phyloP scores from a whole-genome alignment of 2,329 filamentous ascomycete genomes.

The Elsinoe necatrix region DNA sequence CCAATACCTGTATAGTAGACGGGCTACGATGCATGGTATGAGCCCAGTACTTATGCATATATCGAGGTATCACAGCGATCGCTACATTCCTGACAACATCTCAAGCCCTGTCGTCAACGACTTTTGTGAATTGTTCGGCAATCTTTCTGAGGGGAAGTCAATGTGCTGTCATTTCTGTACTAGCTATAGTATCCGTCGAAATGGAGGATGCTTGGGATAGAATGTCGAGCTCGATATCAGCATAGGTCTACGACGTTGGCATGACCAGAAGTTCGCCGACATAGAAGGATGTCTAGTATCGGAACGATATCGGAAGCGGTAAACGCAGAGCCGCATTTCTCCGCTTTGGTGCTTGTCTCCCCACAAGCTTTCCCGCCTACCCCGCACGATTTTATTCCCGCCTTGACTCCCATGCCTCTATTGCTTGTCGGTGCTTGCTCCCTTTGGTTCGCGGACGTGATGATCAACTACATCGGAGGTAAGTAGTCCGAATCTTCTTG shows the following conservation, averaged over 20 bases:
- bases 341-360: background rate
- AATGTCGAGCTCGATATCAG: too few relatives aligned
- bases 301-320: slow-evolving; percentile 2
- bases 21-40: too few relatives aligned
- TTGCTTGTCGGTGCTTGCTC: background rate
- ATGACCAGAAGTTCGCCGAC: too few relatives aligned
- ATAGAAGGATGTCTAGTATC: background rate
- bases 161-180: too few relatives aligned
- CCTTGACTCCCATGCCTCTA: background rate
- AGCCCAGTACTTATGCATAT: too few relatives aligned
- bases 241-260: too few relatives aligned
- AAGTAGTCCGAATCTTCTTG: background rate
- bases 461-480: slow-evolving; percentile 9
- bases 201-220: too few relatives aligned
- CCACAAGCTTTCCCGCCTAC: slow-evolving; percentile 12
- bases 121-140: too few relatives aligned
- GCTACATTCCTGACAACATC: background rate
- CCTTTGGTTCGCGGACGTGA: background rate
- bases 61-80: too few relatives aligned
- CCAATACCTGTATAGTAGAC: background rate
- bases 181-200: too few relatives aligned
- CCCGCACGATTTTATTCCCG: slow-evolving; percentile 7
- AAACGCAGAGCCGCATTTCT: background rate
- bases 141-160: too few relatives aligned
- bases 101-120: too few relatives aligned